Base-by-base conservation (phyloP, 2,329 filamentous ascomycete genomes). In the Beauveria pseudobassiana region DNA sequence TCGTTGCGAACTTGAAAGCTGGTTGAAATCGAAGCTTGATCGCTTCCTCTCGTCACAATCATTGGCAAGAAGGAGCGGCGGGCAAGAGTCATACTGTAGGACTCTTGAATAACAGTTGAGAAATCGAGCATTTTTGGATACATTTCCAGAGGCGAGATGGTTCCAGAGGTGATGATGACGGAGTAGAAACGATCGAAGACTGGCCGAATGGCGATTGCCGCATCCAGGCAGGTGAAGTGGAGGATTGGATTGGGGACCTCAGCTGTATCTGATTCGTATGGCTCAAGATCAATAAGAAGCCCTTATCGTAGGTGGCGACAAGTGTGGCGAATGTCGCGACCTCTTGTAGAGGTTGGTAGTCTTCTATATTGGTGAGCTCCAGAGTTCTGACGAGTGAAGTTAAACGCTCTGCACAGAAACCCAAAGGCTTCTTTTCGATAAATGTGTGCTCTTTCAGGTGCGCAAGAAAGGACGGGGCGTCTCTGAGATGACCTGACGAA, bases 61-160 rank as follows among this genome's bases (percentile, higher is more conserved):
- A 99, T 96, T 1, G 95, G 95, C 65, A 99, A 78, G 77, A 99
- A 99, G n/a, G 95, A 96, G 62, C 89, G 85, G 49, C 96, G 85
- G 2, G 93, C 93, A 6, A 99, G 83, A 0, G 95, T 98, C 92
- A 99, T 99, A 65, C 86, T 87, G 76, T 99, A 99, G 0, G 96
- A 99, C 74, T 99, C 93, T 72, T 98, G 93, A 3, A 98, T 89
- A 0, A 98, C 92, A 1, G 93, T 91, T 10, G 83, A 82, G 76
- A 99, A 99, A 59, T 91, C 89, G 28, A 99, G 86, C 93, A 99
- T 99, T 71, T 96, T 97, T 0, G 95, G 96, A 70, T 99, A 99
- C 89, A 99, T 99, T 72, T 99, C 96, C 3, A 99, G 77, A 0
- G 95, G 95, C 1, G 95, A 98, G 64, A 99, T 91, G 1, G 95